Base-by-base conservation (phyloP, 805 yeast genomes). In the Saccharomycopsis babjevae region DNA sequence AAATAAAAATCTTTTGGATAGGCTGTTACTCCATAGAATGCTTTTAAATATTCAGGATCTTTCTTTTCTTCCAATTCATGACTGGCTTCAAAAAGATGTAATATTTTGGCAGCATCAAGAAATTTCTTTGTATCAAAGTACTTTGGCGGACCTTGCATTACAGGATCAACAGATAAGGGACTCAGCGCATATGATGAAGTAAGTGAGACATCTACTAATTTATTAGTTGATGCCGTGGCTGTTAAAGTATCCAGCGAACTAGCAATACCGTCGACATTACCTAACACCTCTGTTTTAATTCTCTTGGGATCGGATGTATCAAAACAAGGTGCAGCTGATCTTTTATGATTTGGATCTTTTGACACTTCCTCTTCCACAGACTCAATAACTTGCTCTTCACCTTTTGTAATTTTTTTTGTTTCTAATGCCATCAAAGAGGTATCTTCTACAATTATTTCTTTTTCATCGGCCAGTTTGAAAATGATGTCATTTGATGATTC, bases 1-100 rank as follows among this genome's bases (percentile, higher is more conserved):
- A 94, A 75, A 69, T 92, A 96, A 46, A 46, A 46, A 46, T 78
- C 77, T 38, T 84, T 81, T 0, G 99, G 99, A 70, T 84, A 94
- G n/a, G 92, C 84, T 0, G 94, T 88, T 16, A 94, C 99, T 3
- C 88, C 97, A 68, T 85, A 90, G 70, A 86, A 87, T 65, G 78
- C 79, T 69, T 88, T 87, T 62, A 88, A 71, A 67, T 81, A 89
- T 56, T 88, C 96, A 50, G 82, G 84, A 6, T 90, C 90, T n/a
- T 82, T 83, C 18, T 83, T 79, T 62, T 82, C 32, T 28, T 46
- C 86, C 22, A 83, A 69, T 0, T 87, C 87, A 56, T 82, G 74
- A 58, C 79, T 79, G 57, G 86, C 92, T 8, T 82, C 77, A 65
- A 82, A 89, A 28, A 89, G 72, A 0, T 89, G 90, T 59, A 89